Evolutionary conservation across 2,329 filamentous ascomycete genomes (phyloP).

Genomic region (Ceratocystis variospora): DNA sequence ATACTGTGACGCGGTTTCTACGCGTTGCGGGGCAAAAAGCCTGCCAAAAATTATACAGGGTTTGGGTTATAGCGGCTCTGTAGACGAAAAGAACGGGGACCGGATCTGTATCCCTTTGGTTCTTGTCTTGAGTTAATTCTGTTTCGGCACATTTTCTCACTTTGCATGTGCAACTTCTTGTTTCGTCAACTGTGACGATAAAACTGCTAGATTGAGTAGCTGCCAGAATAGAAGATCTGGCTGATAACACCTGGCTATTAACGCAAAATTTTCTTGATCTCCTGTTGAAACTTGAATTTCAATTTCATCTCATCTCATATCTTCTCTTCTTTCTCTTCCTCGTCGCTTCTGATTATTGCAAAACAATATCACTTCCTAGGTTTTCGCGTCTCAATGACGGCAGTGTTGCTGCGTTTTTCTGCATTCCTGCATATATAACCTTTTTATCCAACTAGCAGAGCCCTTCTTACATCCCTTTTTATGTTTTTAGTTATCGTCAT

Average conservation of each 20-base stretch:
- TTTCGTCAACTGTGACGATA: not conserved
- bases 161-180: not conserved
- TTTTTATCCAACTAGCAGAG: not conserved
- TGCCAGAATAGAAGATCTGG: not conserved
- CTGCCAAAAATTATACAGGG: not conserved
- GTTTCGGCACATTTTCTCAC: not conserved
- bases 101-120: not conserved
- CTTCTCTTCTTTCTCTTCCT: not conserved
- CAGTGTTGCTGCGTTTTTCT: not conserved
- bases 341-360: too few relatives aligned
- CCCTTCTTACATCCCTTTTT: not conserved
- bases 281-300: not conserved
- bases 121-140: not conserved
- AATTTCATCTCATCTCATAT: not conserved
- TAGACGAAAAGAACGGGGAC: not conserved
- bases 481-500: not conserved
- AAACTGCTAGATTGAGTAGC: not conserved
- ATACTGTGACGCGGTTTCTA: not conserved
- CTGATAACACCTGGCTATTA: not conserved
- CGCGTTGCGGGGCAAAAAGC: conserved; percentile 12
- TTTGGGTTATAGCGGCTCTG: not conserved
- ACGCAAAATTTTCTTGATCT: not conserved
- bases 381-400: not conserved
- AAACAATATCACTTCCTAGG: not conserved
- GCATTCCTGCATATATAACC: not conserved